Conservation (phyloP, 371 early-diverging fungal species). For the Mortierella sp. region DNA sequence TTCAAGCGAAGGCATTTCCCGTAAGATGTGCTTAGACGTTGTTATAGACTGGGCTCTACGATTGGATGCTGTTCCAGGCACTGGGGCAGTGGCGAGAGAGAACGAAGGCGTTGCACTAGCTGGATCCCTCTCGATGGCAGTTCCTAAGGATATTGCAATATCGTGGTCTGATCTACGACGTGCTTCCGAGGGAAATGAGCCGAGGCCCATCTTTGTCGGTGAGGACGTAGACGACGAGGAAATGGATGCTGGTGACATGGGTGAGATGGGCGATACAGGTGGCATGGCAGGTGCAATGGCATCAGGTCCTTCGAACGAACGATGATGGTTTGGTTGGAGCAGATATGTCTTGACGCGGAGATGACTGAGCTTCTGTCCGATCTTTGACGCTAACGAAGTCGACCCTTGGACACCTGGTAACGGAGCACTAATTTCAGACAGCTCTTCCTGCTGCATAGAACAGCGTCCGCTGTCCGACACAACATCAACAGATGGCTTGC, state of each 20-base stretch:
- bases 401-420: no score
- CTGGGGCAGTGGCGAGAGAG: slow-evolving; percentile 17
- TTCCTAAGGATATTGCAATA: background rate
- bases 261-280: slow-evolving; percentile 42
- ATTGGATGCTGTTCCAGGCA: slow-evolving; percentile 21
- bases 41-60: background rate
- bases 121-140: background rate
- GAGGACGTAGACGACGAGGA: slow-evolving; percentile 11
- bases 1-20: slow-evolving; percentile 3
- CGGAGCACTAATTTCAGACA: no score
- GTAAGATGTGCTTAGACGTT: background rate
- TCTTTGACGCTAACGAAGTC: slow-evolving; percentile 19
- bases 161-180: background rate
- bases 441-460: no score
- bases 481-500: background rate
- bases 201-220: background rate
- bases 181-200: background rate
- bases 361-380: slow-evolving; percentile 25
- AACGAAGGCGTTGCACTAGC: slow-evolving; percentile 32
- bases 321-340: background rate
- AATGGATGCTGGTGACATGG: slow-evolving; percentile 16
- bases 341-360: slow-evolving; percentile 34
- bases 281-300: background rate
- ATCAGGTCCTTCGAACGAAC: background rate
- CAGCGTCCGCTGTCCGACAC: no score